phyloP scores from a whole-genome alignment of 306 rosid species.

The Citrullus colocynthis region DNA sequence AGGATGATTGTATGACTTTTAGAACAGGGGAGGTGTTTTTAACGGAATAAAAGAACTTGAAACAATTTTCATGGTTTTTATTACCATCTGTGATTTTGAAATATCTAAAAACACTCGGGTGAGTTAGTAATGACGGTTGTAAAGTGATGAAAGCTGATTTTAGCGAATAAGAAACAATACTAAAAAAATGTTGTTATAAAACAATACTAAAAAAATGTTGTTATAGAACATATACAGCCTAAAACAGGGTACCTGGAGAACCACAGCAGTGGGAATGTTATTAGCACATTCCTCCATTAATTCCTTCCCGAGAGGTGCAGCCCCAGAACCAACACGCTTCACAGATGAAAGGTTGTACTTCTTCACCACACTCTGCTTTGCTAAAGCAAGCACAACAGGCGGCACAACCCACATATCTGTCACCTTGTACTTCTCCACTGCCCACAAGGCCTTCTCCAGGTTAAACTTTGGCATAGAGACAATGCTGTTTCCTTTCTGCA shows the following conservation, averaged over 20 bases:
- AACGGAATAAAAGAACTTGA: background rate
- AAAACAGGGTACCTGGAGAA: conserved; percentile 38
- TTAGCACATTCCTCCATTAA: conserved; percentile 58
- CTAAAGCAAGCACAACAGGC: conserved; percentile 61
- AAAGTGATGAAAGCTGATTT: background rate
- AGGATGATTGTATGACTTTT: background rate
- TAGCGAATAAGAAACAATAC: background rate
- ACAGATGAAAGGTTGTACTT: conserved; percentile 55
- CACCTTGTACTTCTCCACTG: conserved; percentile 46
- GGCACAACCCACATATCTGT: conserved; percentile 76
- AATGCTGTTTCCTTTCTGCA: conserved; percentile 43
- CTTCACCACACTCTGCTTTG: conserved; percentile 39
- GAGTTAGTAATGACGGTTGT: background rate
- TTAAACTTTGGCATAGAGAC: conserved; percentile 42
- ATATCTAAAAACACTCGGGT: background rate
- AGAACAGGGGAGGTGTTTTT: background rate
- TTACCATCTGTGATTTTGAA: background rate
- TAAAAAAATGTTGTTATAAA: background rate
- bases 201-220: background rate
- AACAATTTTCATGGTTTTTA: background rate
- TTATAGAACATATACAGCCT: background rate
- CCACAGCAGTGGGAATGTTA: conserved; percentile 31
- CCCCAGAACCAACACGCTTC: conserved; percentile 59
- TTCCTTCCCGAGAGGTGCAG: conserved; percentile 80
- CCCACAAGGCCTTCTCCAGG: conserved; percentile 34